Evolutionary conservation across 148 eudicot species (phyloP).

Genomic region (Drosera capensis): DNA sequence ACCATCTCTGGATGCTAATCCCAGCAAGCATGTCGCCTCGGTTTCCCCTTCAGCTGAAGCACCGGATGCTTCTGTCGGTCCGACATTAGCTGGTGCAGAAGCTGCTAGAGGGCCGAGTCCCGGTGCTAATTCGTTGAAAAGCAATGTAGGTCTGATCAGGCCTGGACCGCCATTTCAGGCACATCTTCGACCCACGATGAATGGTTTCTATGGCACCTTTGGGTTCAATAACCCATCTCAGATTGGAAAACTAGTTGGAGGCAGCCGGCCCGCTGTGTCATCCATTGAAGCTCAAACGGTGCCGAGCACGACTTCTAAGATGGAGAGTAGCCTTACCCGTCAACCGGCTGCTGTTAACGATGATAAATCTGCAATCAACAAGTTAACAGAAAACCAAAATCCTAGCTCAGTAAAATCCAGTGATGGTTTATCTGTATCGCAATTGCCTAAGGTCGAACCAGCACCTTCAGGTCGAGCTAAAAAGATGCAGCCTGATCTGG

Average conservation of each 20-base stretch:
- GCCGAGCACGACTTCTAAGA: background rate
- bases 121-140: background rate
- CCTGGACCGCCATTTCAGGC: background rate
- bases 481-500: constrained; percentile 22
- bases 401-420: background rate
- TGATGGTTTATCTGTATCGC: background rate
- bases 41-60: constrained; percentile 5
- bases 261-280: background rate
- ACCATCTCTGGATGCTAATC: constrained; percentile 5
- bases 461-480: constrained; percentile 17
- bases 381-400: background rate
- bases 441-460: constrained; percentile 3
- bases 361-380: background rate
- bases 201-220: constrained; percentile 3
- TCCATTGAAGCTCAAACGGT: background rate
- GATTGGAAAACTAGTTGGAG: background rate
- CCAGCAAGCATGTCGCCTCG: constrained; percentile 4
- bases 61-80: constrained; percentile 3
- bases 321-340: background rate
- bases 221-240: background rate
- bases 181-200: background rate
- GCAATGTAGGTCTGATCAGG: background rate
- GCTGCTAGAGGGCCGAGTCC: background rate
- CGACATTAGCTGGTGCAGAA: constrained; percentile 1
- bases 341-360: background rate